Percentiles rank a stretch among this genome's conserved stretches.
These are phyloP conservation scores for Gleditsia sinensis DNA, from an alignment of 306 rosid species.

Conservation along the genomic window DNA sequence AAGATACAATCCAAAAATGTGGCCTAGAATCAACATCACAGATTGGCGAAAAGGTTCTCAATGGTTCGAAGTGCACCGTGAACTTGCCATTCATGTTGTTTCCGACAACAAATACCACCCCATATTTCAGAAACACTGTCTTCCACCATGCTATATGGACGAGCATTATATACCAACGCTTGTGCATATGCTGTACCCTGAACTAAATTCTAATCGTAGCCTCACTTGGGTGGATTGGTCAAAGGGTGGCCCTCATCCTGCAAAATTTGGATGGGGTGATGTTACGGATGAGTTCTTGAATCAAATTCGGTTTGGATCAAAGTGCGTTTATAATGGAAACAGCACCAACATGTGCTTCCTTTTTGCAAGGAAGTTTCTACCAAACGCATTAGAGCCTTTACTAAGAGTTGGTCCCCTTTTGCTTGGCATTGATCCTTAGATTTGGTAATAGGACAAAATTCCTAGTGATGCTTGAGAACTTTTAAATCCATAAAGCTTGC, in stretches of 20 bases:
- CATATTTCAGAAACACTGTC: conserved; percentile 40
- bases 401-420: conserved; percentile 43
- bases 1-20: conserved; percentile 54
- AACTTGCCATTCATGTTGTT: conserved; percentile 51
- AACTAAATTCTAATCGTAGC: conserved; percentile 41
- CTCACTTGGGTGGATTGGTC: conserved; percentile 78
- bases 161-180: conserved; percentile 69
- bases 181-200: conserved; percentile 35
- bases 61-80: conserved; percentile 63
- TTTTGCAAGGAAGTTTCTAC: conserved; percentile 66
- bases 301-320: conserved; percentile 44
- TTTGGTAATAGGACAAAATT: too few relatives aligned
- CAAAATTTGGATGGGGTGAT: conserved; percentile 36
- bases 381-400: conserved; percentile 56
- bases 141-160: conserved; percentile 54
- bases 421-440: conserved; percentile 47
- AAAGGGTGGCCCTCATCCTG: conserved; percentile 59
- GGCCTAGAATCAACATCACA: conserved; percentile 48
- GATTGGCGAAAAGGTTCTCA: conserved; percentile 74
- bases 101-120: conserved; percentile 51
- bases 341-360: conserved; percentile 53
- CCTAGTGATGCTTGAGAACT: neutral
- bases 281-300: conserved; percentile 53
- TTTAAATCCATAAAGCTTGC: neutral
- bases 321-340: conserved; percentile 46